phyloP scores from a whole-genome alignment of 2,329 filamentous ascomycete species.

The Colletotrichum destructivum region DNA sequence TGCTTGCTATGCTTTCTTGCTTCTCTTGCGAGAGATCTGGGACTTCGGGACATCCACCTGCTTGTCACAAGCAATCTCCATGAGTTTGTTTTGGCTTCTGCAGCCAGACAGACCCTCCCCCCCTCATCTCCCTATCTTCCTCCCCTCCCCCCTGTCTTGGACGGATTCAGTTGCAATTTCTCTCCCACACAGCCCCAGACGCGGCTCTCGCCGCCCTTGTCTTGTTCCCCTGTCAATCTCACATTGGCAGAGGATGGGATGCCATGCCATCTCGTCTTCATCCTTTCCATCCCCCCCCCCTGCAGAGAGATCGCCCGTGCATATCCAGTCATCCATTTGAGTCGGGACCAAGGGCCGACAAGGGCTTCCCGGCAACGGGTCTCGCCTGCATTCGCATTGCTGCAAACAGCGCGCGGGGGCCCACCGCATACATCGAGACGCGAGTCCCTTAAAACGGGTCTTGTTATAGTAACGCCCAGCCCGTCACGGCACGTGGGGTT shows the following conservation, averaged over 20 bases:
- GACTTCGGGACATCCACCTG: slow-evolving; percentile 10
- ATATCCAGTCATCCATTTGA: slow-evolving; percentile 8
- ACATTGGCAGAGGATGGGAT: neutral
- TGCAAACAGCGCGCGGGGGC: slow-evolving; percentile 13
- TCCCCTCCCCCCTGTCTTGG: neutral
- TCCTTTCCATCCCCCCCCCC: neutral
- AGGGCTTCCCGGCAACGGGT: slow-evolving; percentile 1
- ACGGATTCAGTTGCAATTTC: slow-evolving; percentile 26
- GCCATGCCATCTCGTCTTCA: neutral
- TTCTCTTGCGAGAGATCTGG: slow-evolving; percentile 8
- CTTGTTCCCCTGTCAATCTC: neutral
- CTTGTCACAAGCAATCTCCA: slow-evolving; percentile 24
- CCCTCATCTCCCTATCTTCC: neutral
- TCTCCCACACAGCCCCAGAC: slow-evolving; percentile 20
- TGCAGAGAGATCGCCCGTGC: slow-evolving; percentile 31
- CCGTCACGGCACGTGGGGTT: slow-evolving; percentile 35
- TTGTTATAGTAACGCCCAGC: slow-evolving; percentile 20
- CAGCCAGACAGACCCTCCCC: neutral
- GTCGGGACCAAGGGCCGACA: slow-evolving; percentile 21
- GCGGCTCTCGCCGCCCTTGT: neutral
- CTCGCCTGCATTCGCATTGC: slow-evolving; percentile 23
- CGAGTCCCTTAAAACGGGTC: slow-evolving; percentile 27
- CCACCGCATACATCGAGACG: slow-evolving; percentile 11
- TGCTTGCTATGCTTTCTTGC: too few species aligned
- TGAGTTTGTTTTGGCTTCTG: slow-evolving; percentile 27